Percentiles rank a stretch among this genome's conserved stretches.
Evolutionary conservation across 768 basidiomycete genomes (phyloP).

Genomic region (Leccinum imitatum): DNA sequence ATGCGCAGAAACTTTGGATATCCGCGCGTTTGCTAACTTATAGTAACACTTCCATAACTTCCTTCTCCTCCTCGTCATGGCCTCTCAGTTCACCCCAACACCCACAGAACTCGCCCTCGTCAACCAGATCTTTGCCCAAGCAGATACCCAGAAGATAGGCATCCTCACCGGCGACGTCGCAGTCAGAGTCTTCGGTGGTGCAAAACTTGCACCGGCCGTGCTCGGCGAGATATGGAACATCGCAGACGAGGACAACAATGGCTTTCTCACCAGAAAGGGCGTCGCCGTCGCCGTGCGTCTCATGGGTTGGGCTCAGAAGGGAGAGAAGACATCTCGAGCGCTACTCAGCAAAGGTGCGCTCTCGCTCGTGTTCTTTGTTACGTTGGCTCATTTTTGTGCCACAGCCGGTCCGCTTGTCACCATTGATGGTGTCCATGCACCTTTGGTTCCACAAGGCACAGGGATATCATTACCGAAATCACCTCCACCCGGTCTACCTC

Average conservation of each 20-base stretch:
- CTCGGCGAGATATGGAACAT: conserved; percentile 95
- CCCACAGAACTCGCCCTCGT: conserved; percentile 57
- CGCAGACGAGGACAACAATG: conserved; percentile 92
- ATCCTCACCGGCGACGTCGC: conserved; percentile 90
- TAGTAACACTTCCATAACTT: conserved; percentile 12
- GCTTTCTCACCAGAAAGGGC: conserved; percentile 85
- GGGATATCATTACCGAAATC: conserved; percentile 58
- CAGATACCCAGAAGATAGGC: conserved; percentile 78
- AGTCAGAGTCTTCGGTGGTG: conserved; percentile 80
- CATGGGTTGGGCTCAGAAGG: conserved; percentile 91
- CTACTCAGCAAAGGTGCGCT: conserved; percentile 70
- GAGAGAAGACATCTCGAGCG: conserved; percentile 62
- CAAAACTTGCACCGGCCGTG: conserved; percentile 71
- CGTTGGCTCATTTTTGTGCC: conserved; percentile 14
- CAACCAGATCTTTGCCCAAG: conserved; percentile 67
- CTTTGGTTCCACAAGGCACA: conserved; percentile 57
- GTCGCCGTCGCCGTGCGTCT: conserved; percentile 87
- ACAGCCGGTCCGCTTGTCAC: conserved; percentile 82
- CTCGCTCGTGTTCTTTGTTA: not conserved
- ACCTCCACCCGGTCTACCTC: conserved; percentile 59
- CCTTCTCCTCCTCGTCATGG: conserved; percentile 31
- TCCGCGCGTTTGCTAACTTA: conserved; percentile 16
- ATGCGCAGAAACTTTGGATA: conserved; percentile 18
- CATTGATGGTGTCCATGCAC: conserved; percentile 64
- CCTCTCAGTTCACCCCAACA: conserved; percentile 45